These are phyloP conservation scores for Teratosphaeria destructans DNA, from an alignment of 2,329 filamentous ascomycete species.

Conservation along the genomic window DNA sequence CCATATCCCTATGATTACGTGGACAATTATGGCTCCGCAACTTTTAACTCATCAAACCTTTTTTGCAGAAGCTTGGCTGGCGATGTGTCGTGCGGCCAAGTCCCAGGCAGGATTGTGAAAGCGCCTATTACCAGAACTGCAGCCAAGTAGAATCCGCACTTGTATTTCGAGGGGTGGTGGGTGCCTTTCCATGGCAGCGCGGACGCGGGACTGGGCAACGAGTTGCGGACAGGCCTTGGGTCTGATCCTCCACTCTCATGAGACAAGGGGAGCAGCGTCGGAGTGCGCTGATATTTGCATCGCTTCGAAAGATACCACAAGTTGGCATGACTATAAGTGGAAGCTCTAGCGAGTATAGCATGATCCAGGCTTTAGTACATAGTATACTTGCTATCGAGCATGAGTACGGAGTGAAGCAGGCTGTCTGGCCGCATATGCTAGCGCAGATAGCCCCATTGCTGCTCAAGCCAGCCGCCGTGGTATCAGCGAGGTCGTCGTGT, in stretches of 20 bases:
- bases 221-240: background rate
- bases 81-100: background rate
- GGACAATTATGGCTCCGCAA: slow-evolving; percentile 13
- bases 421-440: too few species aligned
- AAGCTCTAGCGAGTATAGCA: too few species aligned
- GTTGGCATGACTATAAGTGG: too few species aligned
- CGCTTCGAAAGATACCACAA: too few species aligned
- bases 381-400: too few species aligned
- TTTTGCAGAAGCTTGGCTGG: background rate
- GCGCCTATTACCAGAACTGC: background rate
- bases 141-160: background rate
- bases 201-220: background rate
- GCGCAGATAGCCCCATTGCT: too few species aligned
- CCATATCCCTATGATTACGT: slow-evolving; percentile 20
- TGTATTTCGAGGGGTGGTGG: background rate
- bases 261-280: background rate
- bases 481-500: background rate
- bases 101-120: background rate
- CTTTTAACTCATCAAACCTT: background rate
- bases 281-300: too few species aligned
- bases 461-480: too few species aligned
- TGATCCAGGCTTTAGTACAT: too few species aligned
- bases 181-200: too few species aligned
- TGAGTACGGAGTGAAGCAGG: too few species aligned
- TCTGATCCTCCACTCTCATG: background rate